Conservation (phyloP, 108 stramenopile species). For the Conticribra weissflogii region DNA sequence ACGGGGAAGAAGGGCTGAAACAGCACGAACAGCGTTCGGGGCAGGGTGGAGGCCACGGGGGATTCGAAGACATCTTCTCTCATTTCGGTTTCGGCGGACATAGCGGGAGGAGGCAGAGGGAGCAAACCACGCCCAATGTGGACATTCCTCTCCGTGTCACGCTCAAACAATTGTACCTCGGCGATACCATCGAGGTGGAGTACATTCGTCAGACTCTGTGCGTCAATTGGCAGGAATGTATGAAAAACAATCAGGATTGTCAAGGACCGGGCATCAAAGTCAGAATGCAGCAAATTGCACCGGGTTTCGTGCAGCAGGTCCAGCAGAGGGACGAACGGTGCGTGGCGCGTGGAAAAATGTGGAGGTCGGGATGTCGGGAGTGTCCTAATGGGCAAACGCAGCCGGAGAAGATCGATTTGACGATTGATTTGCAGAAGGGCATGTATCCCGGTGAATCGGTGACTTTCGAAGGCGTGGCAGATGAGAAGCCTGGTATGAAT, state of each 20-base stretch:
- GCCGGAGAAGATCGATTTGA: conserved; percentile 92
- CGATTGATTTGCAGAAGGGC: conserved; percentile 87
- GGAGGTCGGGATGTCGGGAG: conserved; percentile 81
- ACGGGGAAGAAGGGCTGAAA: conserved; percentile 97
- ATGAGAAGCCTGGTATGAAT: conserved; percentile 88
- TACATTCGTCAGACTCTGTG: conserved; percentile 93
- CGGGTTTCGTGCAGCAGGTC: conserved; percentile 98
- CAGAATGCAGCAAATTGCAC: conserved; percentile 93
- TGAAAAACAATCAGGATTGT: conserved; percentile 84
- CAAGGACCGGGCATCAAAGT: conserved; percentile 91
- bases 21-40: conserved; percentile 87
- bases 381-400: conserved; percentile 94
- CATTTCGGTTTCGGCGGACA: conserved; percentile 86
- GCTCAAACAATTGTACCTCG: conserved; percentile 92
- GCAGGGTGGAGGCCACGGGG: conserved; percentile 75
- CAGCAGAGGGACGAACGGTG: conserved; percentile 93
- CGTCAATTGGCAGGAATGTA: conserved; percentile 91
- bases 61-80: conserved; percentile 78
- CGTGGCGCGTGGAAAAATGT: conserved; percentile 93
- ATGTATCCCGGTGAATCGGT: conserved; percentile 83
- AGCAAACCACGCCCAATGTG: conserved; percentile 88
- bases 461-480: conserved; percentile 88
- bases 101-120: conserved; percentile 76
- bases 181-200: conserved; percentile 90
- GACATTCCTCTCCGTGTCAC: conserved; percentile 91